Base-by-base conservation (phyloP, 306 rosid species). In the Fragaria nilgerrensis region DNA sequence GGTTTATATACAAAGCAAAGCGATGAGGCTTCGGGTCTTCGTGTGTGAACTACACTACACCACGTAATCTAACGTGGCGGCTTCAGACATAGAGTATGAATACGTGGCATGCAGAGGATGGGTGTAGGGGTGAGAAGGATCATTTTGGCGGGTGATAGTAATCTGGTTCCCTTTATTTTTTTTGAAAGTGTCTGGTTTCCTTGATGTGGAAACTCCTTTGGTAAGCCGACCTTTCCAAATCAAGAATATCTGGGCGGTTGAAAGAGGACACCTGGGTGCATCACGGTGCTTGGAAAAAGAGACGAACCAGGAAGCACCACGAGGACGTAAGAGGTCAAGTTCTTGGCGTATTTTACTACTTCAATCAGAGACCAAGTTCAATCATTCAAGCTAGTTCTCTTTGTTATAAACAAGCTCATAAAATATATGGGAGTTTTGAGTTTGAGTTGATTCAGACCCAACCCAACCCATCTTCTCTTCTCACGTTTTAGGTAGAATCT, bases 51-150 rank as follows among this genome's bases (percentile, higher is more conserved):
- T 15, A 66, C 8, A 66, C 8, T 9, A 2, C 48, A 39, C 65
- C 70, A 74, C 76, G 75, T 56, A 56, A 80, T 9, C 49, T 9
- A 32, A 80, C 72, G 79, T 58, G 83, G 66, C 72, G 10, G 37
- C 45, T 53, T 13, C 14, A 17, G 14, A 19, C 37, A 6, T 9
- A 6, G 23, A 32, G 11, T 0, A 5, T 17, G 47, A 9, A 19
- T 55, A 7, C 73, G 82, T 48, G 73, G 77, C 65, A 4, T 0
- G 36, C 58, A 0, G 9, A 32, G 12, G 73, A 3, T 2, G 34
- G 44, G 67, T 61, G 19, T 62, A 13, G 1, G 10, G 10, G 22
- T 62, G 25, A 16, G 45, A 36, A 36, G 47, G 45, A 11, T 3
- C 25, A 34, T 17, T 22, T 36, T 44, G 44, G 47, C 70, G 47